phyloP scores from a whole-genome alignment of 176 grass and related monocot genomes.

The Zoysia pacifica region DNA sequence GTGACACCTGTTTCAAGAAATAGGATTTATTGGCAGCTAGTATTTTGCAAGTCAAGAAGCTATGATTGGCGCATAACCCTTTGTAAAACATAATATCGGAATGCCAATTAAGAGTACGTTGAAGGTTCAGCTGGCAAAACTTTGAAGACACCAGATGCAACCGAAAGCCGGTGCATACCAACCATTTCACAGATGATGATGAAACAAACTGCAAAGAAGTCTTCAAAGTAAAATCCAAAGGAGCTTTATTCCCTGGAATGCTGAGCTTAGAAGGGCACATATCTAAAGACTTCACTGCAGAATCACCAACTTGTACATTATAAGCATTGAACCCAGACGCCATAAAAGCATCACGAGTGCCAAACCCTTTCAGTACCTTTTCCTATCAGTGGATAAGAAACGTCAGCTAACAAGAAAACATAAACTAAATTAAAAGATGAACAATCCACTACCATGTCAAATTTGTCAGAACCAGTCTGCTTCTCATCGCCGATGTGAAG shows the following conservation, averaged over 20 bases:
- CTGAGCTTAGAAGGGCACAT: constrained; percentile 57
- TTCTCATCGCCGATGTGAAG: constrained; percentile 79
- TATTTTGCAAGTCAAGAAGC: constrained; percentile 7
- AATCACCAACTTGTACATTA: constrained; percentile 44
- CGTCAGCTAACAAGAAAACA: constrained; percentile 1
- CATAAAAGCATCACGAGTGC: constrained; percentile 48
- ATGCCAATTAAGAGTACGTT: not conserved
- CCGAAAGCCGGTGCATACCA: constrained; percentile 37
- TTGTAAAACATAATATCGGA: not conserved
- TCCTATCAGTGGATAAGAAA: constrained; percentile 52
- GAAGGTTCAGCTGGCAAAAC: not conserved
- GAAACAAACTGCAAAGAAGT: constrained; percentile 71
- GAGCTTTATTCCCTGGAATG: constrained; percentile 67
- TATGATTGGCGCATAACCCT: not conserved
- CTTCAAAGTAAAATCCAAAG: constrained; percentile 93
- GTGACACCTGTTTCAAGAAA: constrained; percentile 70
- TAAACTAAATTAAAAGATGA: not conserved
- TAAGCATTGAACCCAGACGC: constrained; percentile 31
- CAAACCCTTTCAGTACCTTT: constrained; percentile 88
- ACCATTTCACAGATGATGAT: constrained; percentile 94
- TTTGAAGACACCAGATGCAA: constrained; percentile 4
- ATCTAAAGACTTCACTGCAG: constrained; percentile 39
- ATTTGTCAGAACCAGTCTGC: constrained; percentile 49
- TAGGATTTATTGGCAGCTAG: not conserved
- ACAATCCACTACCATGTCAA: constrained; percentile 76